phyloP scores from a whole-genome alignment of 345 rosid species.

The Corymbia maculata region DNA sequence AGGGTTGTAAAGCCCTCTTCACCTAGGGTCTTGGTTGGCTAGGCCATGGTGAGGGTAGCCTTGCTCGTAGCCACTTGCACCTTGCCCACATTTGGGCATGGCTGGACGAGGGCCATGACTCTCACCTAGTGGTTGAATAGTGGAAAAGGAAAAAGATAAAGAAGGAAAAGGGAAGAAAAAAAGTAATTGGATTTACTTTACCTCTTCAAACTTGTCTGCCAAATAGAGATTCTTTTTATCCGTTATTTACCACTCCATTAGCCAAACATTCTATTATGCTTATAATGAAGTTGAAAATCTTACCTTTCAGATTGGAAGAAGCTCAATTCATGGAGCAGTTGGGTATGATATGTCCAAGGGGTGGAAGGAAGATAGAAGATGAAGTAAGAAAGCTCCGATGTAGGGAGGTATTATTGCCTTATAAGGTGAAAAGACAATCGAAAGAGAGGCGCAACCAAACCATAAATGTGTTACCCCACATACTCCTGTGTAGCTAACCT shows the following conservation, averaged over 20 bases:
- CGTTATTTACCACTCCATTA: neutral
- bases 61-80: neutral
- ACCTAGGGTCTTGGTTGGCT: no score
- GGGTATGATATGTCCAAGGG: neutral
- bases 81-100: neutral
- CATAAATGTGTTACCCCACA: neutral
- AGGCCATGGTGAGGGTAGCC: neutral
- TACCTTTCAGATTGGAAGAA: neutral
- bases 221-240: no score
- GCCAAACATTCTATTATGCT: neutral
- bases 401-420: neutral
- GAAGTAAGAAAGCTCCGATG: neutral
- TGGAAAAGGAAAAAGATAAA: neutral
- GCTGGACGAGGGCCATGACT: neutral
- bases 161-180: neutral
- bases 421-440: neutral
- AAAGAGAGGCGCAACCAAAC: neutral
- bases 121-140: neutral
- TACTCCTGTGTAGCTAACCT: neutral
- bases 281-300: neutral
- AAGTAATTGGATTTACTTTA: no score
- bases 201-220: no score
- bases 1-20: neutral
- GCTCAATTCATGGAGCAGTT: fast-evolving
- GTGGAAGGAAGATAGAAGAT: neutral